Conservation (phyloP, 352 stramenopile species). For the Pilasporangium apinafurcum region DNA sequence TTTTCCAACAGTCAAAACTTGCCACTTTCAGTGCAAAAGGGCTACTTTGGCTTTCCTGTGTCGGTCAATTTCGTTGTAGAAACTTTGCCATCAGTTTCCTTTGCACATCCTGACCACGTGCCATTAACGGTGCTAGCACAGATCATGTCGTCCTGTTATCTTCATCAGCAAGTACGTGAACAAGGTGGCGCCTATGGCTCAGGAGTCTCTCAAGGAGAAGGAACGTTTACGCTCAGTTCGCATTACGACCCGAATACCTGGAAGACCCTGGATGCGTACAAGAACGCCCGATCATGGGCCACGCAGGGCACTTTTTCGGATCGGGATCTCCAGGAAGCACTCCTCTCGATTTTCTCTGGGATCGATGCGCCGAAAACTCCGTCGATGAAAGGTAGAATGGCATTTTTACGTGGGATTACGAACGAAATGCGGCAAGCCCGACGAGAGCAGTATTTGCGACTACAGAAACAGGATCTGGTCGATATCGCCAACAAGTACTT, state of each 20-base stretch:
- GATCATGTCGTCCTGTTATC: constrained; percentile 80
- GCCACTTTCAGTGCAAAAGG: constrained; percentile 22
- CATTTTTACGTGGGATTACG: constrained; percentile 74
- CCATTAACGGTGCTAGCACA: constrained; percentile 66
- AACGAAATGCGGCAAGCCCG: constrained; percentile 78
- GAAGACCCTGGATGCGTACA: constrained; percentile 70
- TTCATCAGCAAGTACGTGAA: constrained; percentile 80
- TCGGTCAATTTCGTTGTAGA: constrained; percentile 83
- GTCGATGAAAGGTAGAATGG: constrained; percentile 67
- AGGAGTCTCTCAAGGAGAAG: constrained; percentile 63
- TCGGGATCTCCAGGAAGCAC: constrained; percentile 73
- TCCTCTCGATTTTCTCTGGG: constrained; percentile 69
- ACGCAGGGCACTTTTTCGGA: constrained; percentile 49
- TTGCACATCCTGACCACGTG: constrained; percentile 70
- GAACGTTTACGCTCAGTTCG: constrained; percentile 74
- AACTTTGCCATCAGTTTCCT: constrained; percentile 64
- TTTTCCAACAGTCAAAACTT: constrained; percentile 12
- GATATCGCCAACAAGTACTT: constrained; percentile 54
- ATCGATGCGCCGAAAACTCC: constrained; percentile 75
- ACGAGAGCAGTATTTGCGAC: constrained; percentile 56
- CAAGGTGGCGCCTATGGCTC: constrained; percentile 76
- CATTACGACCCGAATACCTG: constrained; percentile 84
- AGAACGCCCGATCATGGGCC: constrained; percentile 44
- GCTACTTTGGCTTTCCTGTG: constrained; percentile 72
- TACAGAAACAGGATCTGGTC: constrained; percentile 38